Conservation (phyloP, 2,329 filamentous ascomycete species). For the Diplodia seriata region DNA sequence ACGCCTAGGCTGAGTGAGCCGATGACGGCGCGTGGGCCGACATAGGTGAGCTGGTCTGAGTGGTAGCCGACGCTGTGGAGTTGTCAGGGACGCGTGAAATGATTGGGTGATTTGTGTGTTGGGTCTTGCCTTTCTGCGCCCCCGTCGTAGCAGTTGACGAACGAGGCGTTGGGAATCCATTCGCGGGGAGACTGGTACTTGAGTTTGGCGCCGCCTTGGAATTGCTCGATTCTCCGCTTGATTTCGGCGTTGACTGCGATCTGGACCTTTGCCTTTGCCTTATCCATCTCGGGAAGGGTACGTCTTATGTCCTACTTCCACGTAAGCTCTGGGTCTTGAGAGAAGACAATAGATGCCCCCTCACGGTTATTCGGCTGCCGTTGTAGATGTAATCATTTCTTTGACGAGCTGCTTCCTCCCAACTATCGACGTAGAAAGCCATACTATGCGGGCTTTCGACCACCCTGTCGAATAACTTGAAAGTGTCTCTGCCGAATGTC, state of each 20-base stretch:
- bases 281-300: conserved; percentile 75
- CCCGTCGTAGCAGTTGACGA: conserved; percentile 93
- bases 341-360: conserved; percentile 39
- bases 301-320: conserved; percentile 68
- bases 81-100: not conserved
- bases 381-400: conserved; percentile 87
- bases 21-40: conserved; percentile 87
- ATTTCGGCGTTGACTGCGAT: conserved; percentile 79
- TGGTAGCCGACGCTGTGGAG: conserved; percentile 78
- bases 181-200: conserved; percentile 73
- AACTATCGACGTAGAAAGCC: conserved; percentile 80
- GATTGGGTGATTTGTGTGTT: too few relatives aligned
- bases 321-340: not conserved
- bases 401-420: conserved; percentile 72
- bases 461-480: conserved; percentile 87
- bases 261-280: conserved; percentile 73
- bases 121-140: conserved; percentile 52
- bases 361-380: conserved; percentile 68
- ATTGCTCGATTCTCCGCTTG: conserved; percentile 69
- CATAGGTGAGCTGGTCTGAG: conserved; percentile 89
- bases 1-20: conserved; percentile 91
- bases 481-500: conserved; percentile 73
- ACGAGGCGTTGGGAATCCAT: conserved; percentile 88
- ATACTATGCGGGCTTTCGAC: conserved; percentile 86
- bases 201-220: conserved; percentile 73